These are phyloP conservation scores for Umbilicaria muhlenbergii DNA, from an alignment of 495 filamentous ascomycete species.

Conservation along the genomic window DNA sequence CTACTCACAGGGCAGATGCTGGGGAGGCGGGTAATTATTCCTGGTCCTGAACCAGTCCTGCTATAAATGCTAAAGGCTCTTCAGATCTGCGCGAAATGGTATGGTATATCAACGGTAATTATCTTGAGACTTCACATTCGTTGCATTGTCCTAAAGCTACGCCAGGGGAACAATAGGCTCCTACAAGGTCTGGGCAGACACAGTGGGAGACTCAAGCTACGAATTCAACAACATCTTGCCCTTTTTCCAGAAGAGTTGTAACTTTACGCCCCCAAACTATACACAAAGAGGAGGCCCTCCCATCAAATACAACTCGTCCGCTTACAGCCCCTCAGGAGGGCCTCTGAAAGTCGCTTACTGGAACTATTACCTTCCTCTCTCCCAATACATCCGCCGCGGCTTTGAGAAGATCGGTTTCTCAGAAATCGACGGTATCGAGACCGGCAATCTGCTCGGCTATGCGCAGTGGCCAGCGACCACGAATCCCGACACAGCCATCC, in stretches of 20 bases:
- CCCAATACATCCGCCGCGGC: conserved; percentile 18
- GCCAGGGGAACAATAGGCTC: conserved; percentile 24
- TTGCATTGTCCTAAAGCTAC: no score
- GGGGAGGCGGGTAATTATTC: no score
- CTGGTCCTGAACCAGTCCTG: no score
- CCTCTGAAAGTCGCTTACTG: conserved; percentile 3
- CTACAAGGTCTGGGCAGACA: conserved; percentile 37
- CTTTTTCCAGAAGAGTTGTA: conserved; percentile 32
- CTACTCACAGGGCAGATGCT: no score
- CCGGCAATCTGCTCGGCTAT: conserved; percentile 17
- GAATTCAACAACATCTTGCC: conserved; percentile 33
- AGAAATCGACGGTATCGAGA: conserved; percentile 16
- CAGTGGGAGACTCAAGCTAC: conserved; percentile 37
- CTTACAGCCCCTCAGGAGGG: background rate
- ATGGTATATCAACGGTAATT: no score
- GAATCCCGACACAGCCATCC: conserved; percentile 4
- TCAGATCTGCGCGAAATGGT: no score
- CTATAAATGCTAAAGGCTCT: no score
- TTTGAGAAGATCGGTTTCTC: conserved; percentile 19
- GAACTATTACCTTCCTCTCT: background rate
- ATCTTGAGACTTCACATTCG: no score
- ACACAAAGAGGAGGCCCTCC: conserved; percentile 9
- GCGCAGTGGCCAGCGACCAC: conserved; percentile 13
- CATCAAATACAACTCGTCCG: background rate
- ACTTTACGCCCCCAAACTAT: conserved; percentile 33